These are phyloP conservation scores for Phellopilus nigrolimitatus DNA, from an alignment of 1,284 basidiomycete genomes.

Conservation along the genomic window DNA sequence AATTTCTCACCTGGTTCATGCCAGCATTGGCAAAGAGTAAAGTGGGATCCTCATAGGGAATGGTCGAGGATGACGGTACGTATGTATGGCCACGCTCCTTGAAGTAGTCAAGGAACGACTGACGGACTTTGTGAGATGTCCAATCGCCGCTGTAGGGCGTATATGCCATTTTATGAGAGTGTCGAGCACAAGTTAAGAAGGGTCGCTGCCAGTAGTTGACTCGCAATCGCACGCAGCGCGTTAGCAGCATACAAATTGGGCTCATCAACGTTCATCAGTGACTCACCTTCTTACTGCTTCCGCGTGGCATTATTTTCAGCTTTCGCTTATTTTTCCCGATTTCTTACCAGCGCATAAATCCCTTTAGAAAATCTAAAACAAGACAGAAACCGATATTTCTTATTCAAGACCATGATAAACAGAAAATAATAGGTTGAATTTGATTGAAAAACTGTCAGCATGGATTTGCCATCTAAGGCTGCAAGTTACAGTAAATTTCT, in stretches of 20 bases:
- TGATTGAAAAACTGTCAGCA: too few species aligned
- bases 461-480: too few species aligned
- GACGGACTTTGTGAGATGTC: slow-evolving; percentile 66
- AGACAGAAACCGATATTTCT: too few species aligned
- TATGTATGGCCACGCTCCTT: slow-evolving; percentile 79
- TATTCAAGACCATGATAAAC: too few species aligned
- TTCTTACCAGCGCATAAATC: too few species aligned
- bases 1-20: slow-evolving; percentile 78
- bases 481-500: too few species aligned
- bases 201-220: not conserved
- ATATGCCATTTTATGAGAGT: slow-evolving; percentile 11
- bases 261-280: slow-evolving; percentile 12
- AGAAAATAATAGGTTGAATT: too few species aligned
- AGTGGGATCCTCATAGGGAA: slow-evolving; percentile 96
- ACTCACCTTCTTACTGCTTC: slow-evolving; percentile 4
- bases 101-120: slow-evolving; percentile 82
- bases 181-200: not conserved
- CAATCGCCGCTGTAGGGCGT: slow-evolving; percentile 40
- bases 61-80: slow-evolving; percentile 89
- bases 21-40: slow-evolving; percentile 97
- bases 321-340: too few species aligned
- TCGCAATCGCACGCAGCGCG: not conserved
- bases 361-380: too few species aligned
- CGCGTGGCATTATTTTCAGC: not conserved
- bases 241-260: slow-evolving; percentile 14